Base-by-base conservation (phyloP, 352 stramenopile species). In the Stephanocyclus meneghinianus region DNA sequence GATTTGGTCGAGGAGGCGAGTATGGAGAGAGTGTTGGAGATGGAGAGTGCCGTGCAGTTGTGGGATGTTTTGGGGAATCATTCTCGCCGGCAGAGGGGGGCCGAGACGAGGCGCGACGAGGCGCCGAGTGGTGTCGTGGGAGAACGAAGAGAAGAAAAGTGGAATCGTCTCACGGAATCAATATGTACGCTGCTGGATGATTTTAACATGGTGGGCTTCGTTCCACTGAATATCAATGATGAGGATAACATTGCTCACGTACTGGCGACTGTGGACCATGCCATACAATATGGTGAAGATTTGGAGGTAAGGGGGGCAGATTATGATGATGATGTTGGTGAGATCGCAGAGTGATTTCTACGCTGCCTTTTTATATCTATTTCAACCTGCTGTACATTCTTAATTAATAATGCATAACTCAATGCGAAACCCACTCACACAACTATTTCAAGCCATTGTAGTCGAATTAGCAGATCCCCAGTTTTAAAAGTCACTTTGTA, bases 181-280 rank as follows among this genome's bases (percentile, higher is more conserved):
- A 91, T 91, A 55, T 86, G 83, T 53, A 80, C 81, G 10, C 59
- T 96, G 13, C 73, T 97, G 9, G 94, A 97, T 83, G 96, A 99
- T 91, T 99, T 98, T 84, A 97, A 93, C 73, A 98, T 99, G 95
- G 96, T 99, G 18, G 94, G 94, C 9, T 99, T 98, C 79, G 87
- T 98, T n/a, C 95, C 96, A 1, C 95, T 99, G 80, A 98, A 99
- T 85, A 96, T 98, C 56, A 96, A 91, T 50, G 93, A 97, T 65
- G 97, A 99, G 83, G 95, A 98, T 61, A 98, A 95, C 70, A 96
- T 99, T 57, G 93, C 98, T 67, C 94, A 96, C n/a, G 94, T 98
- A 37, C 87, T 99, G 63, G 88, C 95, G 70, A 95, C 97, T 68
- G 95, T 98, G 15, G 96, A 99, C 88, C 93, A 97, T 81, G 94